These are phyloP conservation scores for Pleurostoma richardsiae DNA, from an alignment of 2,329 filamentous ascomycete genomes.

Conservation along the genomic window DNA sequence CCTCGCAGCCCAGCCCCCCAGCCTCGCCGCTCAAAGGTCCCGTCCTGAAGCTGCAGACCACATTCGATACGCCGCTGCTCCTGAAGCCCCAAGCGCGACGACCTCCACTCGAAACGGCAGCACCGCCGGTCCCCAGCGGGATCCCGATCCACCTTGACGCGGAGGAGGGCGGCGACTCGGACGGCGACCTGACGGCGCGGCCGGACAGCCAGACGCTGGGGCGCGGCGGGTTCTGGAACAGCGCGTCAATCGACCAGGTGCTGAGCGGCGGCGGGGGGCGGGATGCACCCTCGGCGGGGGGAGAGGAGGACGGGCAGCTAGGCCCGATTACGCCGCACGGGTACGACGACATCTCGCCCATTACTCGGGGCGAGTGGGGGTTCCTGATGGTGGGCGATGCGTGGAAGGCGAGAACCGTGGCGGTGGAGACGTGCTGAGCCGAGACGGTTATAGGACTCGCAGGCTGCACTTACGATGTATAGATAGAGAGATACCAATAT, in stretches of 20 bases:
- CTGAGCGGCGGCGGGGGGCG: slow-evolving; percentile 21
- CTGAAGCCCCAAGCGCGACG: background rate
- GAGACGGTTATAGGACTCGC: background rate
- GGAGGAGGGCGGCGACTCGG: slow-evolving; percentile 22
- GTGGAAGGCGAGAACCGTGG: slow-evolving; percentile 38
- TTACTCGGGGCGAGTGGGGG: slow-evolving; percentile 59
- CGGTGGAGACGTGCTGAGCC: slow-evolving; percentile 45
- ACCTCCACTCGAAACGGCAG: background rate
- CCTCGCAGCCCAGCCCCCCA: background rate
- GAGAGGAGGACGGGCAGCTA: slow-evolving; percentile 17
- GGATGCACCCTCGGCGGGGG: slow-evolving; percentile 7
- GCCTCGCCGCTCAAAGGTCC: slow-evolving; percentile 5
- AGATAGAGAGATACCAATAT: too few relatives aligned
- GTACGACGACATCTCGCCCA: slow-evolving; percentile 58
- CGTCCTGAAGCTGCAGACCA: slow-evolving; percentile 10
- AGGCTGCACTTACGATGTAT: too few relatives aligned
- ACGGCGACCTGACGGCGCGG: slow-evolving; percentile 31
- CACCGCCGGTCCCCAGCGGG: slow-evolving; percentile 2
- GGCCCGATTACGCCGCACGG: slow-evolving; percentile 53
- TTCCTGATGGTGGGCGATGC: slow-evolving; percentile 49
- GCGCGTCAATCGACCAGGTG: slow-evolving; percentile 38
- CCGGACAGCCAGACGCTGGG: slow-evolving; percentile 22
- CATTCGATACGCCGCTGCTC: slow-evolving; percentile 21
- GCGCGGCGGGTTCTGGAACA: slow-evolving; percentile 17
- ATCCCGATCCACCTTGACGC: slow-evolving; percentile 11